Evolutionary conservation across 805 yeast species (phyloP).

Genomic region (Myxozyma neglecta): DNA sequence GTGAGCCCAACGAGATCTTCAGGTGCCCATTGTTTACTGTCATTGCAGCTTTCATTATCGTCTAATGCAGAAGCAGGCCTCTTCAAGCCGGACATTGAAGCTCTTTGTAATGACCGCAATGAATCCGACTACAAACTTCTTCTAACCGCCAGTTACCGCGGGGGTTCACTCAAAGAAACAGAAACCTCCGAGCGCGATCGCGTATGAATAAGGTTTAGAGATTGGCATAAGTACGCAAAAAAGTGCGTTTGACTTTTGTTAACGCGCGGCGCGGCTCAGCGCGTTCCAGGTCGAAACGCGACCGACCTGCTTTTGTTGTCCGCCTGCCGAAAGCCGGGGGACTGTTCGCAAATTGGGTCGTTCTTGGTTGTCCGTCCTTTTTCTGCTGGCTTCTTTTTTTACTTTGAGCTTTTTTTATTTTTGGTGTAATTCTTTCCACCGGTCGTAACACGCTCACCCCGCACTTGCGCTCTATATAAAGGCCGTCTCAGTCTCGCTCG

Average conservation of each 20-base stretch:
- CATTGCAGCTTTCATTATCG: not conserved
- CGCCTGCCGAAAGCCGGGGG: not conserved
- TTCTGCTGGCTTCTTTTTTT: not conserved
- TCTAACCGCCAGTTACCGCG: too few relatives aligned
- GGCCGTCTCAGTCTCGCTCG: not conserved
- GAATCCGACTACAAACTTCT: not conserved
- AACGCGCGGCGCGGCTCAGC: not conserved
- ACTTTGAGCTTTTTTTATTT: not conserved
- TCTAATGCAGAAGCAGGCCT: conserved; percentile 3
- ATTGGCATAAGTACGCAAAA: not conserved
- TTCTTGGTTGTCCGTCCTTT: not conserved
- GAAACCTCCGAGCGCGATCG: not conserved
- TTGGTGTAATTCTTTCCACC: not conserved
- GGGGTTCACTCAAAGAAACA: too few relatives aligned
- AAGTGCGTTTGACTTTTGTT: too few relatives aligned
- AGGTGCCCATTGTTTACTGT: not conserved
- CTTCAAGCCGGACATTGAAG: conserved; percentile 2
- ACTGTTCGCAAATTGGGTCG: not conserved
- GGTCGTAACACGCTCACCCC: not conserved
- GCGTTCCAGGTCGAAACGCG: conserved; percentile 1
- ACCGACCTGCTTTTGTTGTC: too few relatives aligned
- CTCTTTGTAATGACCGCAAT: not conserved
- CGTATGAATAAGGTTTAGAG: not conserved
- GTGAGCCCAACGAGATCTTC: not conserved
- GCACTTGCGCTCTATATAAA: not conserved